These are phyloP conservation scores for Auxenochlorella protothecoides DNA, from an alignment of 139 green algal genomes.

Conservation along the genomic window DNA sequence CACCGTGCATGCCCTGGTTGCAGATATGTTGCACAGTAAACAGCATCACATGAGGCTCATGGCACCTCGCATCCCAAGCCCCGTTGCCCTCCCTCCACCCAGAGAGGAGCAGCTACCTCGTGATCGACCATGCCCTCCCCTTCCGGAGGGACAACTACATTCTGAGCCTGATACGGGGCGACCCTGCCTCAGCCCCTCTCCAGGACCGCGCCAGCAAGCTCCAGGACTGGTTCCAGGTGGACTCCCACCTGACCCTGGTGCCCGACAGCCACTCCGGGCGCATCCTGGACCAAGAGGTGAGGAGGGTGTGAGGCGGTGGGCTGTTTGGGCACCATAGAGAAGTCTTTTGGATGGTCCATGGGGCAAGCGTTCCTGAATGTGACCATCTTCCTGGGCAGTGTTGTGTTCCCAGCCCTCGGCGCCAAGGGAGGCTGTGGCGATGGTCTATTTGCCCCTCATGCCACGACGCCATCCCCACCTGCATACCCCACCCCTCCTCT, in stretches of 20 bases:
- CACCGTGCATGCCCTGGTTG: too few species aligned
- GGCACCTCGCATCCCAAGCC: too few species aligned
- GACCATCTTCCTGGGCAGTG: background rate
- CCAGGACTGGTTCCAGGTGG: slow-evolving; percentile 63
- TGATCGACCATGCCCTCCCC: too few species aligned
- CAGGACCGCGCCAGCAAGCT: slow-evolving; percentile 36
- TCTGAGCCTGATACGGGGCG: too few species aligned
- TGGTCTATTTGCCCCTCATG: background rate
- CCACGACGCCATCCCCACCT: background rate
- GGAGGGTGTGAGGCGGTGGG: background rate
- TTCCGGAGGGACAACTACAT: too few species aligned
- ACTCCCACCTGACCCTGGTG: slow-evolving; percentile 47
- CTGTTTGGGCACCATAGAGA: background rate
- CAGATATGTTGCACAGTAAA: too few species aligned
- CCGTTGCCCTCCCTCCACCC: too few species aligned
- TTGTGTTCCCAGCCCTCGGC: background rate
- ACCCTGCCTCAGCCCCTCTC: background rate
- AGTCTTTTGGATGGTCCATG: background rate
- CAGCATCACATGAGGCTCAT: too few species aligned
- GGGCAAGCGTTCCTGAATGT: background rate
- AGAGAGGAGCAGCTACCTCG: too few species aligned
- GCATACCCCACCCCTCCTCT: background rate
- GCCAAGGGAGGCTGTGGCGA: too few species aligned
- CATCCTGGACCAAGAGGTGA: slow-evolving; percentile 40
- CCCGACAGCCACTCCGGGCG: slow-evolving; percentile 55